These are phyloP conservation scores for Gossypium aridum DNA, from an alignment of 441 rosid species.

Conservation along the genomic window DNA sequence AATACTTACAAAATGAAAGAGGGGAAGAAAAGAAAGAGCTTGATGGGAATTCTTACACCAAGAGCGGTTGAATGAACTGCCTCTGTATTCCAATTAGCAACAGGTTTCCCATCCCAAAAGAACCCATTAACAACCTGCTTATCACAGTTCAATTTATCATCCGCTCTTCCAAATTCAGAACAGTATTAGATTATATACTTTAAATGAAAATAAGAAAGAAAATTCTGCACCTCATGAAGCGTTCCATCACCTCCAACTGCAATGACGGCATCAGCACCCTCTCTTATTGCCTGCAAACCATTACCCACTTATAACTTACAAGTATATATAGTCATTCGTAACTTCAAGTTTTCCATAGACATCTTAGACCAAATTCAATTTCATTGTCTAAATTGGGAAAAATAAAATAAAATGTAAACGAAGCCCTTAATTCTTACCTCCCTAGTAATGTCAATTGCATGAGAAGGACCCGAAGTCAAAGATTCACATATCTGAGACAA, in stretches of 20 bases:
- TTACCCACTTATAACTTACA: constrained; percentile 15
- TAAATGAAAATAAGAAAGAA: background rate
- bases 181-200: background rate
- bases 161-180: background rate
- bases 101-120: constrained; percentile 79
- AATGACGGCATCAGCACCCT: constrained; percentile 93
- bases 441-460: constrained; percentile 90
- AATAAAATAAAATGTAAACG: background rate
- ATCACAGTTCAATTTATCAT: constrained; percentile 1
- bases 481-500: constrained; percentile 66
- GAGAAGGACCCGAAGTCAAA: constrained; percentile 85
- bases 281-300: constrained; percentile 67
- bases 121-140: constrained; percentile 91
- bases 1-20: background rate
- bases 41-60: constrained; percentile 65
- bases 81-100: constrained; percentile 38
- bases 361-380: constrained; percentile 12
- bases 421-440: constrained; percentile 43
- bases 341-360: background rate
- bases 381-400: background rate
- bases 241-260: constrained; percentile 99
- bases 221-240: constrained; percentile 69
- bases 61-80: constrained; percentile 68
- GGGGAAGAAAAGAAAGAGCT: background rate
- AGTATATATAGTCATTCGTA: background rate